Base-by-base conservation (phyloP, 768 basidiomycete genomes). In the Suillus placidus region DNA sequence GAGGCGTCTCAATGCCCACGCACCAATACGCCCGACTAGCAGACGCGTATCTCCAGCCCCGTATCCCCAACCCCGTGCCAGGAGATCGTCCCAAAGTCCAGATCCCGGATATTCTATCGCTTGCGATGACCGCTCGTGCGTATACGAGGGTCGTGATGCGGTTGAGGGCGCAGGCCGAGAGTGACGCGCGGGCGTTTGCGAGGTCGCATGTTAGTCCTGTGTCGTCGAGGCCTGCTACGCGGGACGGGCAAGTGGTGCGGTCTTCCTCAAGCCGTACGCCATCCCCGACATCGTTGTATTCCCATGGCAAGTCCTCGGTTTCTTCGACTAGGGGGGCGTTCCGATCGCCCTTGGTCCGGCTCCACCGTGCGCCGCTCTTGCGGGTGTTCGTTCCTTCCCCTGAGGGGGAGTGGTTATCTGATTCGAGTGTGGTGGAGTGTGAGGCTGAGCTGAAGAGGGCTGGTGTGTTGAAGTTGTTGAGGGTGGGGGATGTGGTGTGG, bases 361-460 rank as follows among this genome's bases (percentile, higher is more conserved):
- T 83, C 10, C 84, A 88, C 18, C 88, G 92, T 16, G 93, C 94
- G 3, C 92, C 92, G 30, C 79, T 94, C 23, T 71, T 95, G 67
- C 80, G 91, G 26, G 91, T 93, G 42, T 95, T 94, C 71, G 91
- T 95, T 4, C 94, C 93, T 23, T 92, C 90, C 10, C 91, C 91
- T 0, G 92, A 93, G 62, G 93, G 93, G 8, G 89, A 91, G 68
- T 95, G 93, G 93, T 79, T 95, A 55, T 90, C 89, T 12, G 93
- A 95, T 74, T 82, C 85, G 69, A 90, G 91, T 65, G 88, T 95
- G 23, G 71, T 93, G 63, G 89, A 91, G 70, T 94, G 93, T 73
- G 94, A 95, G 75, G 86, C 84, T 1, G 94, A 95, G 79, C 82
- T 92, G 69, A 87, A 86, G 68, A 81, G 86, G 13, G 88, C 91